Evolutionary conservation across 495 filamentous ascomycete species (phyloP), one percentile per base, ranked within the genome.

Genomic region (Aspergillus sparsus): DNA sequence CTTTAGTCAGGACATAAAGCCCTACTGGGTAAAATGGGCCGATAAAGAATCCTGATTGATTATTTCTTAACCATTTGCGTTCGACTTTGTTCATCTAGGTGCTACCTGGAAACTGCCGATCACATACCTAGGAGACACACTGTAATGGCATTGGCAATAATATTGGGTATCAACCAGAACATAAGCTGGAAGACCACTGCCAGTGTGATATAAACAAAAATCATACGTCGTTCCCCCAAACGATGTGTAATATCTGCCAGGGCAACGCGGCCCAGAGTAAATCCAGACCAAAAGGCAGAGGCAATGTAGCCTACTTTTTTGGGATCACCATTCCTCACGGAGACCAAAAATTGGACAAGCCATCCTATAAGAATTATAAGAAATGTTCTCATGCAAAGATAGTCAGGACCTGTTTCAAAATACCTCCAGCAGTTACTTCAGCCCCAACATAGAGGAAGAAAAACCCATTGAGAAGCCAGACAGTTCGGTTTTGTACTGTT

Each of bases 221-320:
- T 62, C 79, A 83, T 81, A 21, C 71, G 68, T 49, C 72, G 65
- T 57, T 84, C 80, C 7, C 83, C 83, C 18, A 73, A 78, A n/a
- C 76, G 68, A 59, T 82, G 77, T 7, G 80, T 84, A 0, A 80
- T 78, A 58, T 84, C 81, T 12, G 79, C 77, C 1, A 86, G 73
- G n/a, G 82, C 34, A 5, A 85, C 46, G 10, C 82, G 65, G 1
- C 81, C 81, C 2, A 82, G 60, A 4, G 88, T 89, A 60, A 92
- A 85, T 21, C 87, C 87, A 6, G 71, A 83, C 89, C 88, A 90
- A 70, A 90, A 92, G 5, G 85, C 86, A 4, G 87, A 79, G 5
- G 87, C 88, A 5, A 89, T 84, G 63, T 89, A 90, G n/a, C 88
- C 88, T 5, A 89, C 85, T 11, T 79, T 69, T n/a, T 76, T 70